phyloP scores from a whole-genome alignment of 805 yeast species.

The Saccharomycopsis guyanensis region DNA sequence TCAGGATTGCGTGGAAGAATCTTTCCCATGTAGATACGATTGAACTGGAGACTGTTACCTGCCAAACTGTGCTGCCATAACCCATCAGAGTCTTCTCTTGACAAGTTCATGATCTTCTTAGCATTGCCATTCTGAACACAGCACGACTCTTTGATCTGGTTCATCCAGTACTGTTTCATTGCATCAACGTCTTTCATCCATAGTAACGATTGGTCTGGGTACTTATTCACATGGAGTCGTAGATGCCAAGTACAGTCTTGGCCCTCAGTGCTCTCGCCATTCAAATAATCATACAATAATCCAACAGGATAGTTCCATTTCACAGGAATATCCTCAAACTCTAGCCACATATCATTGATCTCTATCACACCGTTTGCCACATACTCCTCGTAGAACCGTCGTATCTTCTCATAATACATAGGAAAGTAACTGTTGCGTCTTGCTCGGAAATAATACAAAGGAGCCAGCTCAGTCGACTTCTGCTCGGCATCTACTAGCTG shows the following conservation, averaged over 20 bases:
- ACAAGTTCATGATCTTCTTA: conserved; percentile 69
- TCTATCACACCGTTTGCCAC: conserved; percentile 16
- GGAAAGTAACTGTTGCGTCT: conserved; percentile 50
- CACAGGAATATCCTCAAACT: conserved; percentile 53
- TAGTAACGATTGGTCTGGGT: conserved; percentile 39
- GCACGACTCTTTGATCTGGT: conserved; percentile 77
- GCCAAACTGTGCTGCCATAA: conserved; percentile 43
- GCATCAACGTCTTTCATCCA: conserved; percentile 23
- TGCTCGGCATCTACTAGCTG: not conserved
- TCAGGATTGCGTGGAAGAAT: conserved; percentile 21
- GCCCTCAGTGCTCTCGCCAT: conserved; percentile 21
- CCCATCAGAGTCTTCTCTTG: conserved; percentile 48
- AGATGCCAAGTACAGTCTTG: conserved; percentile 40
- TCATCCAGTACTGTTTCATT: conserved; percentile 52
- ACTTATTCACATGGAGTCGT: conserved; percentile 33
- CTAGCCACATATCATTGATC: conserved; percentile 51
- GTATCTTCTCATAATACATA: conserved; percentile 31
- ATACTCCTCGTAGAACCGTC: conserved; percentile 32
- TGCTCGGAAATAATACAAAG: conserved; percentile 13
- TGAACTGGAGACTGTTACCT: conserved; percentile 29
- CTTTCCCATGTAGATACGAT: conserved; percentile 23
- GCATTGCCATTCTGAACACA: conserved; percentile 71
- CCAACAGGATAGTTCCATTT: conserved; percentile 79
- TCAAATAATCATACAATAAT: conserved; percentile 47
- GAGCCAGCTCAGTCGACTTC: too few species aligned